These are phyloP conservation scores for Ligustrum vulgare DNA, from an alignment of 257 asterid genomes.

Conservation along the genomic window DNA sequence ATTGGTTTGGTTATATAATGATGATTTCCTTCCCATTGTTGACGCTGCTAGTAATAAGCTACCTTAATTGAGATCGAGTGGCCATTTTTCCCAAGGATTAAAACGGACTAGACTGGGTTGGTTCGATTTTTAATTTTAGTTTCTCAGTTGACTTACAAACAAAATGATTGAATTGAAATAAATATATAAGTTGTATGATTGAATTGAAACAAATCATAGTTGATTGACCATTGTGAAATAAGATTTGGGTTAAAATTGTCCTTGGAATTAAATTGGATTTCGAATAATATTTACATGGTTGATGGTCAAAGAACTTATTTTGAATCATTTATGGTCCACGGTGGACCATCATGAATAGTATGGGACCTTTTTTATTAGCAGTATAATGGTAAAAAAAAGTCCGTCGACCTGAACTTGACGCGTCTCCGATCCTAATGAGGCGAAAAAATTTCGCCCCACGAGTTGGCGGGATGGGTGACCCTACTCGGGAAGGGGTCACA, in stretches of 20 bases:
- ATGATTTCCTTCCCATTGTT: constrained; percentile 13
- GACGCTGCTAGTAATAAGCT: neutral
- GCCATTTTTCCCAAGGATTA: neutral
- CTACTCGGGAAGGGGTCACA: too few species aligned
- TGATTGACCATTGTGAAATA: neutral
- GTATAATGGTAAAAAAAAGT: too few species aligned
- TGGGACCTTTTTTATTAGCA: neutral
- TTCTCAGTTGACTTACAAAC: neutral
- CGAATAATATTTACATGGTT: neutral
- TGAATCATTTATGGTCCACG: neutral
- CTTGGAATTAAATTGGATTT: neutral
- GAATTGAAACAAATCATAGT: neutral
- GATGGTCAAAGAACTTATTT: neutral
- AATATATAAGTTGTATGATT: neutral
- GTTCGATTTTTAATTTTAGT: neutral
- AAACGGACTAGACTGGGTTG: neutral
- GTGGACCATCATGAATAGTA: neutral
- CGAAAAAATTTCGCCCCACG: too few species aligned
- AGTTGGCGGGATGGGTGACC: too few species aligned
- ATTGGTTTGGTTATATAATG: constrained; percentile 4
- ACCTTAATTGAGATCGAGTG: neutral
- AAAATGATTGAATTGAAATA: neutral
- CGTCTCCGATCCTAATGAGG: too few species aligned
- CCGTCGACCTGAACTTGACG: too few species aligned
- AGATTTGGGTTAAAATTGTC: too few species aligned